Base-by-base conservation (phyloP, 139 green algal genomes). In the Coelastrella sp. region DNA sequence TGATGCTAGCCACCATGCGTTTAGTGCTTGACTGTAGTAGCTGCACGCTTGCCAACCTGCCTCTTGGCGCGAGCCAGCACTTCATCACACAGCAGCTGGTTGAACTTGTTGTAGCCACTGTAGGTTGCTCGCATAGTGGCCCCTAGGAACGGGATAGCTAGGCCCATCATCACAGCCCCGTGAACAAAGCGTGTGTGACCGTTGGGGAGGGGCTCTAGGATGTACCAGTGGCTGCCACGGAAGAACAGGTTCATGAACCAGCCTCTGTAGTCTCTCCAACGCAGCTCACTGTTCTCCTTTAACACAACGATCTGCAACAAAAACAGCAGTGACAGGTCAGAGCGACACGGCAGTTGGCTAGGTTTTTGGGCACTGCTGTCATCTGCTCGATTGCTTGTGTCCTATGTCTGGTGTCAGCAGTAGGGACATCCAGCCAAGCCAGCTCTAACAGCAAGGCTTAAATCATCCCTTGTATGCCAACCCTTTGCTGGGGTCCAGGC, bases 121-220 rank as follows among this genome's bases (percentile, higher is more conserved):
- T 20, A 10, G 5, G 59, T 90, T 17, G 85, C 58, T 5, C 58
- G 58, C 85, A 90, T 90, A 58, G 85, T 84, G 14, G 73, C 73
- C 5, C 22, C 3, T 17, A 90, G 73, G 59, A 90, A 90, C 22
- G 85, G 85, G n/a, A 90, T 83, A 58, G 85, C 85, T 20, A 90
- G 23, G 19, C 85, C 85, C 56, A 84, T 68, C 85, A 90, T 84
- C 5, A 59, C 73, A 10, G 73, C 73, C 8, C 85, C 85, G 14
- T 90, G 85, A 19, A 90, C 85, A 64, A 90, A 84, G 22, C 74
- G 73, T 17, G 85, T 90, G 74, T 83, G 85, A 47, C 85, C 85
- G 22, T 80, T 83, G 14, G 85, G 73, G 58, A 90, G 73, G 7
- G 73, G 58, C 59, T 83, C 74, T 59, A 90, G 74, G 17, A 90